Evolutionary conservation across 345 rosid species (phyloP), one percentile per base, ranked within the genome.

Genomic region (Triadica sebifera): DNA sequence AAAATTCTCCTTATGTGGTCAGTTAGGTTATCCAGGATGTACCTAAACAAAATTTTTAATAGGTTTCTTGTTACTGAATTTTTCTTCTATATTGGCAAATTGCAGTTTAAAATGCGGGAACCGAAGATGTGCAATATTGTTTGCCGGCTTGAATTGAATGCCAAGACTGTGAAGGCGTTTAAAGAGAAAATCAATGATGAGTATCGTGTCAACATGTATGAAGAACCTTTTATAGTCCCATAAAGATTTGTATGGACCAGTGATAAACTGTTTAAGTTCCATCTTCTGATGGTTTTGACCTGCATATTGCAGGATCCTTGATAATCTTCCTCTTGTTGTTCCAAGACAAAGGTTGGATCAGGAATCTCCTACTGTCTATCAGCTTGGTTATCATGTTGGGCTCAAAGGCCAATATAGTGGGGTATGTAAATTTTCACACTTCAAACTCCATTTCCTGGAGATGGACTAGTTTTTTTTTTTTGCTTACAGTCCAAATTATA

Each of bases 121-220:
- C 90, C 96, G 3, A 85, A 90, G 76, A 94, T 90, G 92, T 94
- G 98, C 79, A 85, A 85, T 60, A 47, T 88, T 74, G 75, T 87
- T 37, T 75, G 98, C 86, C 91, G 83, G 59, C 12, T 79, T 20
- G 77, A 34, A 5, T 89, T 87, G 73, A 86, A 92, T 76, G 85
- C 90, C 57, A 92, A 92, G 80, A 74, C 83, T 60, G 82, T 89
- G 0, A 90, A 90, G 82, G 87, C 78, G 24, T 88, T 90, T 73
- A 92, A 92, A 77, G 96, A 94, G 85, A 94, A 92, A 87, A 94
- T 94, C 58, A 85, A 87, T 77, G 97, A 94, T 52, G 98, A 94
- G 79, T 94, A 94, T 71, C 90, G 93, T 57, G 91, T 92, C n/a
- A 94, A 94, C 79, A 94, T 94, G 98, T 94, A 88, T 25, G 93